These are phyloP conservation scores for Mortierella sp. DNA, from an alignment of 371 early-diverging fungal species.

Conservation along the genomic window DNA sequence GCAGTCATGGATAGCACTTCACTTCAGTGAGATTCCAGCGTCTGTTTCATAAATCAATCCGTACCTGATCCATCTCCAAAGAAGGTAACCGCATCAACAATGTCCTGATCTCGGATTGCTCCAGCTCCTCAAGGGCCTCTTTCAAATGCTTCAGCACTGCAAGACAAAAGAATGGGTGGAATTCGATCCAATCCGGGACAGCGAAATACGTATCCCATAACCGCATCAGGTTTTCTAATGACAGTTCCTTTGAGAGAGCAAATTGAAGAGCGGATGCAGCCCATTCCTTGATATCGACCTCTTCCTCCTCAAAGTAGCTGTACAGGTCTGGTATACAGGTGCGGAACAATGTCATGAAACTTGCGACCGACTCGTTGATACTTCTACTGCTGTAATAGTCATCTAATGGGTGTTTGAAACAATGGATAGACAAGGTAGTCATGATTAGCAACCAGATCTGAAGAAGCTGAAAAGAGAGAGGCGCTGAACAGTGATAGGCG, in stretches of 20 bases:
- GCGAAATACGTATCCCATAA: slow-evolving; percentile 92
- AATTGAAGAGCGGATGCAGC: slow-evolving; percentile 89
- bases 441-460: not conserved
- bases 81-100: slow-evolving; percentile 82
- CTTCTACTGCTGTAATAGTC: slow-evolving; percentile 66
- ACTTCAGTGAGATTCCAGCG: too few species aligned
- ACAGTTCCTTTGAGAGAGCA: slow-evolving; percentile 84
- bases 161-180: slow-evolving; percentile 85
- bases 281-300: slow-evolving; percentile 92
- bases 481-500: not conserved
- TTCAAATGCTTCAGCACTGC: slow-evolving; percentile 61
- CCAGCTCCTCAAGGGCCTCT: slow-evolving; percentile 89
- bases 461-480: not conserved
- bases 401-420: slow-evolving; percentile 52
- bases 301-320: slow-evolving; percentile 95
- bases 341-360: slow-evolving; percentile 84
- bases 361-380: slow-evolving; percentile 77
- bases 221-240: slow-evolving; percentile 78
- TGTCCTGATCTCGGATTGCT: slow-evolving; percentile 90
- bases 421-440: too few species aligned
- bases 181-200: slow-evolving; percentile 72
- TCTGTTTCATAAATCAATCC: too few species aligned
- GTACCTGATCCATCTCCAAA: slow-evolving; percentile 78
- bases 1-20: not conserved
- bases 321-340: slow-evolving; percentile 79